These are phyloP conservation scores for Ascodesmis nigricans DNA, from an alignment of 495 filamentous ascomycete genomes.

Conservation along the genomic window DNA sequence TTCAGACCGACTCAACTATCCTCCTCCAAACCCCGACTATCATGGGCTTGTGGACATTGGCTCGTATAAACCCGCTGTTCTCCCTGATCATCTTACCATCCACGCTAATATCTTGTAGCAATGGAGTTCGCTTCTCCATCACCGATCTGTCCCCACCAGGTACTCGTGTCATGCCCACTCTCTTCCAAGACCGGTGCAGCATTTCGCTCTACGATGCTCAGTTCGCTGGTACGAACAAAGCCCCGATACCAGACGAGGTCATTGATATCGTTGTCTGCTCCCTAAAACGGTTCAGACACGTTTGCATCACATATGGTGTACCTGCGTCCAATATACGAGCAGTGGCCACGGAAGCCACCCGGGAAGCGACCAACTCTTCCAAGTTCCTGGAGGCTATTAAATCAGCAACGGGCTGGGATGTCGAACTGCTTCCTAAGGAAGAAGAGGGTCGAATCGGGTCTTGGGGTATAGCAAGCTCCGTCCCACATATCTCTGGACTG, in stretches of 20 bases:
- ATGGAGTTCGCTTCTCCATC: slow-evolving; percentile 87
- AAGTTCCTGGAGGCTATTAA: slow-evolving; percentile 44
- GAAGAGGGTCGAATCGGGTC: slow-evolving; percentile 70
- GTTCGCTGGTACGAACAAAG: slow-evolving; percentile 24
- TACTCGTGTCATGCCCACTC: slow-evolving; percentile 47
- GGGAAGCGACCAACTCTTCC: slow-evolving; percentile 50
- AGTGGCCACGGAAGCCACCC: slow-evolving; percentile 75
- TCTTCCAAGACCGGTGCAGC: slow-evolving; percentile 53
- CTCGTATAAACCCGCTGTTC: slow-evolving; percentile 29
- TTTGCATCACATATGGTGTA: slow-evolving; percentile 46
- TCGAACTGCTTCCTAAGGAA: slow-evolving; percentile 51
- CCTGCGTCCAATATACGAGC: slow-evolving; percentile 39
- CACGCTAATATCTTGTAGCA: slow-evolving; percentile 30
- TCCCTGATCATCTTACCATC: slow-evolving; percentile 2
- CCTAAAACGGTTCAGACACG: slow-evolving; percentile 46
- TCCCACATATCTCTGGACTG: slow-evolving; percentile 41
- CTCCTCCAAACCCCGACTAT: slow-evolving; percentile 2
- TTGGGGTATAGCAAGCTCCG: slow-evolving; percentile 60
- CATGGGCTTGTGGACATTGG: slow-evolving; percentile 46
- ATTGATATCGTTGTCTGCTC: slow-evolving; percentile 41
- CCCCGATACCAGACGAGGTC: slow-evolving; percentile 38
- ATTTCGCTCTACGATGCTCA: slow-evolving; percentile 82
- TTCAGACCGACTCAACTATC: too few relatives aligned
- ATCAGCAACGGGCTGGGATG: slow-evolving; percentile 36
- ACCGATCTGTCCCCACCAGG: slow-evolving; percentile 49